Conservation (phyloP, 768 basidiomycete genomes). For the Collybiopsis luxurians region DNA sequence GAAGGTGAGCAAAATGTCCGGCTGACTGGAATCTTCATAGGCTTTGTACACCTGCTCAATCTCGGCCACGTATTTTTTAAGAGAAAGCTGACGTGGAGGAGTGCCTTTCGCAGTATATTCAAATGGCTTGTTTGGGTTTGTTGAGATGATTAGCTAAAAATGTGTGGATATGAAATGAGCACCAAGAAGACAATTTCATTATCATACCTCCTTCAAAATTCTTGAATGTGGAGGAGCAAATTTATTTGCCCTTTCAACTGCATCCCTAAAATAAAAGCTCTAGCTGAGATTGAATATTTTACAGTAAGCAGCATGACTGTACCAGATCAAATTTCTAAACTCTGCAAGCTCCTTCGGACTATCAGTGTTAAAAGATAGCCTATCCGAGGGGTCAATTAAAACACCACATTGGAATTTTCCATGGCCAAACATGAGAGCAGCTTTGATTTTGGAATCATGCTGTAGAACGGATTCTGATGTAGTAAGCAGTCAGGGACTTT, state of each 20-base stretch:
- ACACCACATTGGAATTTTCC: constrained; percentile 38
- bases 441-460: constrained; percentile 28
- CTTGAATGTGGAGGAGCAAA: constrained; percentile 43
- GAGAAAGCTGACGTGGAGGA: constrained; percentile 30
- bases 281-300: neutral
- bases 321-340: constrained; percentile 36
- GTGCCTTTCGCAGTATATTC: constrained; percentile 27
- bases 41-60: constrained; percentile 33
- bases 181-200: neutral
- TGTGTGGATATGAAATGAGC: neutral
- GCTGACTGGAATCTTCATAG: constrained; percentile 27
- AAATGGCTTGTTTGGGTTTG: constrained; percentile 33
- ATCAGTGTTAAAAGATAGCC: constrained; percentile 26
- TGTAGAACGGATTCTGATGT: constrained; percentile 22
- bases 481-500: neutral
- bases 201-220: constrained; percentile 41
- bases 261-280: no score
- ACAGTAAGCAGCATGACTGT: neutral
- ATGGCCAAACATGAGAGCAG: constrained; percentile 37
- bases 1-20: constrained; percentile 16
- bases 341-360: constrained; percentile 24
- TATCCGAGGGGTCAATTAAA: constrained; percentile 32
- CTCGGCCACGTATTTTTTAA: constrained; percentile 35
- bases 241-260: constrained; percentile 36
- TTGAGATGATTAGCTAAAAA: constrained; percentile 36